Base-by-base conservation (phyloP, 495 filamentous ascomycete genomes). In the Extremus antarcticus region DNA sequence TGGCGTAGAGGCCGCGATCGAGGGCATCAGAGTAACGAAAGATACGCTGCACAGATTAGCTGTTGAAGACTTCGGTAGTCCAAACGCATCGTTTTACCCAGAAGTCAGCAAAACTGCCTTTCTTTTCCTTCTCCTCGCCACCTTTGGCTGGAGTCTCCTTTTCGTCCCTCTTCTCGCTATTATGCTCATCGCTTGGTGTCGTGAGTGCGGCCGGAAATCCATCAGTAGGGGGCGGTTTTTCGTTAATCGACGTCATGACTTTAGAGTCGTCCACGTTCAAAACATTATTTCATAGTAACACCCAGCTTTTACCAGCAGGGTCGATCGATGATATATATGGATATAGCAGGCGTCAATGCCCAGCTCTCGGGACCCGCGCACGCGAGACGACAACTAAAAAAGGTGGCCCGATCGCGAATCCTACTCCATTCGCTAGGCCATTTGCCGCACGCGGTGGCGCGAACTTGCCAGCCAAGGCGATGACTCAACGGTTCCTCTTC, bases 21-120 rank as follows among this genome's bases (percentile, higher is more conserved):
- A 56, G 49, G 20, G 47, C 32, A 50, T 64, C 62, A 9, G 55
- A 25, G 29, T 58, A 64, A 13, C 3, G 9, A 48, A 64, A 64
- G 47, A 64, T 59, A 11, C 62, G 62, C 62, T 58, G 39, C n/a
- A 4, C 16, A 22, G 21, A 38, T 23, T 9, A 10, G 20, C 9
- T 13, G 22, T 3, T 21, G 9, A 23, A 58, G 39, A 7, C 9
- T 43, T 10, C 16, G 17, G 16, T 25, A 25, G 4, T 2, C 7
- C 19, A 23, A 22, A 8, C 10, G 19, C 23, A 13, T 47, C 1
- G 40, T 1, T 56, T 47, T 47, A 58, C 63, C 43, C 62, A 48
- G 45, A 60, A 66, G 47, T 52, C 54, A 11, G 47, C 43, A 13
- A 55, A 10, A 21, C 52, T 47, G 25, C 29, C 57, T 29, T 48